Evolutionary conservation across 768 basidiomycete species (phyloP).

Genomic region (Tulasnella sp.): DNA sequence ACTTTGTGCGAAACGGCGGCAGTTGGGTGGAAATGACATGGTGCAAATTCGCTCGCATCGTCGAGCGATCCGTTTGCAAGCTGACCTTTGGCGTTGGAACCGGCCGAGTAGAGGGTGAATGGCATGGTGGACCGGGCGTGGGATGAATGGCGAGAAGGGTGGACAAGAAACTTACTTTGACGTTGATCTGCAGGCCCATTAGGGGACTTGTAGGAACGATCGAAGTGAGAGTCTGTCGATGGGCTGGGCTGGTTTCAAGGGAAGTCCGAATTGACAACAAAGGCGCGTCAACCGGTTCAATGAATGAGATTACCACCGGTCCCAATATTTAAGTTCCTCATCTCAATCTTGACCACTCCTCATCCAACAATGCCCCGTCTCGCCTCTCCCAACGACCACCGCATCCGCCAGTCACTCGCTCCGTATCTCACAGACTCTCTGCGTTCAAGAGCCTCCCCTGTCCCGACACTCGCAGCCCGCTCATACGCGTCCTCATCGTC

Average conservation of each 20-base stretch:
- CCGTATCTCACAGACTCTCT: neutral
- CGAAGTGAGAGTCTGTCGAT: neutral
- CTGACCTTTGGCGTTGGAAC: slow-evolving; percentile 45
- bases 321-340: too few relatives aligned
- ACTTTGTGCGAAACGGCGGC: neutral
- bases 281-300: neutral
- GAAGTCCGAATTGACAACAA: neutral
- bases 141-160: neutral
- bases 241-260: neutral
- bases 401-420: neutral
- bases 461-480: neutral
- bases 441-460: neutral
- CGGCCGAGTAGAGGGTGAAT: slow-evolving; percentile 23
- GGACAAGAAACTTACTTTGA: neutral
- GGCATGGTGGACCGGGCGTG: neutral
- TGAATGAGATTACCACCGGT: too few relatives aligned
- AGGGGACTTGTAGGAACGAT: neutral
- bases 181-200: neutral
- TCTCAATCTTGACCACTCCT: too few relatives aligned
- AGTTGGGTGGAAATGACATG: slow-evolving; percentile 14
- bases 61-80: slow-evolving; percentile 36
- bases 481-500: slow-evolving; percentile 1
- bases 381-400: neutral
- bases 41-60: slow-evolving; percentile 34
- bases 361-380: too few relatives aligned